A percentile compares a stretch with the other conserved stretches of the same genome.
Evolutionary conservation across 768 basidiomycete genomes (phyloP).

Genomic region (Mrakia frigida): DNA sequence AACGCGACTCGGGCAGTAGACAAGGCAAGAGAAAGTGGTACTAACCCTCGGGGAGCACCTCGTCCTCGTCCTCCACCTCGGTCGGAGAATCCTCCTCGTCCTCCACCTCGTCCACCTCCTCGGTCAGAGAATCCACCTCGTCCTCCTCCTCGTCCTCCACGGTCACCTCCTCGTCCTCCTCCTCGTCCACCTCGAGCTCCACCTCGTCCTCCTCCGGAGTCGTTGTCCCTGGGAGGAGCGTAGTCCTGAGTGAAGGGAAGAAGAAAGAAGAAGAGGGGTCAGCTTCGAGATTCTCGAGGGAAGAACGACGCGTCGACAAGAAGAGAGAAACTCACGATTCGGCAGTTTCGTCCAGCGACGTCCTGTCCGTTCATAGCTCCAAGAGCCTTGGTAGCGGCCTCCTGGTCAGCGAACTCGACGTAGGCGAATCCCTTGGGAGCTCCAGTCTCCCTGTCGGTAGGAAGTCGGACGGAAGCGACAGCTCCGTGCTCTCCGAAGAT

Average conservation of each 20-base stretch:
- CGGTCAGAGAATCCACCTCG: constrained; percentile 45
- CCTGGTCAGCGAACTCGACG: constrained; percentile 82
- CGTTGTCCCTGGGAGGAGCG: constrained; percentile 36
- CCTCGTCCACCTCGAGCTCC: constrained; percentile 46
- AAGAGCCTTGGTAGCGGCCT: constrained; percentile 72
- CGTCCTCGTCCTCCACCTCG: constrained; percentile 38
- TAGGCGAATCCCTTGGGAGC: constrained; percentile 93
- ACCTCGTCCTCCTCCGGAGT: constrained; percentile 51
- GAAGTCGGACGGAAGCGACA: constrained; percentile 79
- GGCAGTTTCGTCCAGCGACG: constrained; percentile 70
- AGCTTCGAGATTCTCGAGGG: neutral
- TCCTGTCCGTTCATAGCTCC: constrained; percentile 62
- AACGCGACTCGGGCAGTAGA: neutral
- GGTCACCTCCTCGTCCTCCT: constrained; percentile 40
- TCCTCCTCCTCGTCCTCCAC: constrained; percentile 40
- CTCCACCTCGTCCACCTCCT: constrained; percentile 45
- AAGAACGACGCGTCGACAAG: neutral
- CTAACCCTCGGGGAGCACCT: constrained; percentile 45
- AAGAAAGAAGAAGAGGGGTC: neutral
- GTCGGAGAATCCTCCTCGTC: constrained; percentile 36
- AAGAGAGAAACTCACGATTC: constrained; percentile 47
- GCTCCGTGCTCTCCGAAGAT: constrained; percentile 80
- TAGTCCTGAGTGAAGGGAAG: constrained; percentile 49
- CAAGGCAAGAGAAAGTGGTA: neutral
- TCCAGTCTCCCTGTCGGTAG: constrained; percentile 87